A percentile compares a stretch with the other conserved stretches of the same genome.
Evolutionary conservation across 1,139 yeast genomes (phyloP).

Genomic region (Yueomyces sp.): DNA sequence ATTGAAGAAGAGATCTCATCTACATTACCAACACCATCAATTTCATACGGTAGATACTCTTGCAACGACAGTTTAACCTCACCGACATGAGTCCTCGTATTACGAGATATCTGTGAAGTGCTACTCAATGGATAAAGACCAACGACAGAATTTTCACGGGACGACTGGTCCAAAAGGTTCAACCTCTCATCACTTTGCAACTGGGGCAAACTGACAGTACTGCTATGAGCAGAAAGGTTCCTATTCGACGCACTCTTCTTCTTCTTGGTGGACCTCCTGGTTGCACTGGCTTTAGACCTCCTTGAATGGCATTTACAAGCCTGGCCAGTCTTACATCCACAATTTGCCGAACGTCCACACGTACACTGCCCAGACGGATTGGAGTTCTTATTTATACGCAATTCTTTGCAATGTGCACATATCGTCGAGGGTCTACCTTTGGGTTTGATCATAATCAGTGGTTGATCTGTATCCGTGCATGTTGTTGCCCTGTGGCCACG

Average conservation of each 20-base stretch:
- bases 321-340: not conserved
- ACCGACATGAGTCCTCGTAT: slow-evolving; percentile 28
- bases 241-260: not conserved
- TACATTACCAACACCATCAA: slow-evolving; percentile 21
- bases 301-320: not conserved
- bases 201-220: not conserved
- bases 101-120: slow-evolving; percentile 18
- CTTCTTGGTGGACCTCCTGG: not conserved
- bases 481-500: slow-evolving; percentile 91
- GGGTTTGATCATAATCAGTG: slow-evolving; percentile 80
- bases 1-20: not conserved
- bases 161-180: not conserved
- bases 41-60: slow-evolving; percentile 28
- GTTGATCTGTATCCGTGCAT: slow-evolving; percentile 82
- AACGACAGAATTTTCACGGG: slow-evolving; percentile 9
- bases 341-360: slow-evolving; percentile 30
- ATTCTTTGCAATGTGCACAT: slow-evolving; percentile 77
- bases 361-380: slow-evolving; percentile 55
- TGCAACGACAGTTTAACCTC: slow-evolving; percentile 34
- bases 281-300: not conserved
- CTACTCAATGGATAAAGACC: slow-evolving; percentile 21
- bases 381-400: slow-evolving; percentile 52
- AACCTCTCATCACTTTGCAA: not conserved
- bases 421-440: slow-evolving; percentile 93
- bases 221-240: not conserved